A percentile compares a stretch with the other conserved stretches of the same genome.
phyloP scores from a whole-genome alignment of 768 basidiomycete genomes.

The Erythrobasidium yunnanense region DNA sequence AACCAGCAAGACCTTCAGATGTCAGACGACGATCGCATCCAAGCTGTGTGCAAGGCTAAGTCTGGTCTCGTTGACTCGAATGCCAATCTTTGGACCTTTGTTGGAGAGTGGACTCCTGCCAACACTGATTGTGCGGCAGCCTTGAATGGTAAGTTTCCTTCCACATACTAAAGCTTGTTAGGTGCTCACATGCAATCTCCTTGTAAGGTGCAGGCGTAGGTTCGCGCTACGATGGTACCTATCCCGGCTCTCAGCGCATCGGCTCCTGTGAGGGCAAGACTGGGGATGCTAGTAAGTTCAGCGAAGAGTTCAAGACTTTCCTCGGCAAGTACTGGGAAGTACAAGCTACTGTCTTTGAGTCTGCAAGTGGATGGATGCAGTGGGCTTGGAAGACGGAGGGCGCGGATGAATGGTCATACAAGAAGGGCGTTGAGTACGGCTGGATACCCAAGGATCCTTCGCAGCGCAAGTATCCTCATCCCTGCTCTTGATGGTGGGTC shows the following conservation, averaged over 20 bases:
- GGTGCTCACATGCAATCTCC: neutral
- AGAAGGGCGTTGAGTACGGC: constrained; percentile 62
- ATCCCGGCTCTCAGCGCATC: constrained; percentile 35
- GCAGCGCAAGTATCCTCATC: constrained; percentile 51
- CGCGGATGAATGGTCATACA: constrained; percentile 83
- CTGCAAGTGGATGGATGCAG: constrained; percentile 38
- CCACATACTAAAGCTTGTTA: neutral
- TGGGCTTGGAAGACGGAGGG: constrained; percentile 47
- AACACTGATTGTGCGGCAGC: constrained; percentile 40
- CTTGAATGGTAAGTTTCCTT: constrained; percentile 16
- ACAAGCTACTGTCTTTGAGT: constrained; percentile 47
- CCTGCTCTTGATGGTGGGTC: too few relatives aligned
- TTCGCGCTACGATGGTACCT: constrained; percentile 42
- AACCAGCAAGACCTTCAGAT: constrained; percentile 28
- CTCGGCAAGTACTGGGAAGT: constrained; percentile 75
- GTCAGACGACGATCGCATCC: constrained; percentile 25
- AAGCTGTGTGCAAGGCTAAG: constrained; percentile 18
- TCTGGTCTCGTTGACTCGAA: constrained; percentile 13
- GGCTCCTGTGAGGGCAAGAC: constrained; percentile 44
- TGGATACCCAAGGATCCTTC: constrained; percentile 67
- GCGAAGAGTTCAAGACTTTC: constrained; percentile 67
- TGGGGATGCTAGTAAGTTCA: constrained; percentile 64
- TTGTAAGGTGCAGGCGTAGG: constrained; percentile 36
- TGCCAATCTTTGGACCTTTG: constrained; percentile 39
- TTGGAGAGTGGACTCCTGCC: constrained; percentile 42